A percentile compares a stretch with the other conserved stretches of the same genome.
Evolutionary conservation across 73 alveolate genomes (phyloP).

Genomic region (Effrenium voratum): DNA sequence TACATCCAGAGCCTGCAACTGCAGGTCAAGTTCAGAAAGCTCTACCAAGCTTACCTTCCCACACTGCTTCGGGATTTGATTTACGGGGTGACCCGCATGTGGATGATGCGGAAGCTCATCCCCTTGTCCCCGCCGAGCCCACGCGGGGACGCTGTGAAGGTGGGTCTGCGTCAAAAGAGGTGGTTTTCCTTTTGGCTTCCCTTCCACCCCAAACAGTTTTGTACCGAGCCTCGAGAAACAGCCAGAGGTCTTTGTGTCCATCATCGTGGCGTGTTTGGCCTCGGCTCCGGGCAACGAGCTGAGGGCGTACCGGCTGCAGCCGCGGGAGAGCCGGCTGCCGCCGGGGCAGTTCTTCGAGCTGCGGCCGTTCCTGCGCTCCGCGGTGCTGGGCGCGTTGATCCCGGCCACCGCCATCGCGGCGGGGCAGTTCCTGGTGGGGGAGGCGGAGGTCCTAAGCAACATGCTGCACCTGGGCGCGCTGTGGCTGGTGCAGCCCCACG

Average conservation of each 20-base stretch:
- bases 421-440: conserved; percentile 63
- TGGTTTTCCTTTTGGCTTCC: no score
- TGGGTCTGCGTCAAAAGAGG: no score
- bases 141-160: no score
- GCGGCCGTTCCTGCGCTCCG: conserved; percentile 75
- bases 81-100: conserved; percentile 51
- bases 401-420: conserved; percentile 83
- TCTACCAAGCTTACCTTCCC: conserved; percentile 85
- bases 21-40: conserved; percentile 65
- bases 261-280: conserved; percentile 59
- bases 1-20: conserved; percentile 89
- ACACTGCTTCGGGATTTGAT: conserved; percentile 71
- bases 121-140: background rate
- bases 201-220: no score
- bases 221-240: no score
- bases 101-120: conserved; percentile 10
- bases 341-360: conserved; percentile 63
- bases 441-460: conserved; percentile 35
- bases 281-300: conserved; percentile 92
- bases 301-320: conserved; percentile 76
- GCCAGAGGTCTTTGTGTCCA: conserved; percentile 16
- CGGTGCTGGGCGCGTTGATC: conserved; percentile 87
- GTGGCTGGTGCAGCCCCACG: background rate
- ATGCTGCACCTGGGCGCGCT: background rate
- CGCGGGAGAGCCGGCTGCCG: conserved; percentile 56